These are phyloP conservation scores for Spathaspora boniae DNA, from an alignment of 805 yeast genomes.

Conservation along the genomic window DNA sequence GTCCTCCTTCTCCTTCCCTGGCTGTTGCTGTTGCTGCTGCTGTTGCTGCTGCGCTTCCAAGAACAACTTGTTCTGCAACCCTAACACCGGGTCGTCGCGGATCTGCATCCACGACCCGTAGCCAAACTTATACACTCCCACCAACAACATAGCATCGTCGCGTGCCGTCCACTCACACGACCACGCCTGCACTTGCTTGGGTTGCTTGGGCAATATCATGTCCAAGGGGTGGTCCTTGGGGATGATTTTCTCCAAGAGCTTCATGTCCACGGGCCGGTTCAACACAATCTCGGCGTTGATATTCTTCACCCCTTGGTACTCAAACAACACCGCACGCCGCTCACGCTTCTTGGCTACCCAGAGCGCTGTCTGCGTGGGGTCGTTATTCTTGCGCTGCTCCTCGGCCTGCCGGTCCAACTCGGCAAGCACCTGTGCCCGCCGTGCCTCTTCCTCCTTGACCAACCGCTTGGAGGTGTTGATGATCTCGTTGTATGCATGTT, in stretches of 20 bases:
- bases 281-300: constrained; percentile 86
- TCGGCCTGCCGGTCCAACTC: constrained; percentile 59
- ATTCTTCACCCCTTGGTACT: constrained; percentile 81
- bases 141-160: constrained; percentile 83
- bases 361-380: constrained; percentile 46
- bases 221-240: constrained; percentile 54
- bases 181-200: constrained; percentile 90
- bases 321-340: constrained; percentile 85
- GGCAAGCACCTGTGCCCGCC: constrained; percentile 52
- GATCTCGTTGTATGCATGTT: constrained; percentile 73
- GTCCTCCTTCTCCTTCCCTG: constrained; percentile 5
- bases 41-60: too few relatives aligned
- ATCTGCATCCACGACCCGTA: constrained; percentile 94
- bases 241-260: constrained; percentile 50
- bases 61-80: constrained; percentile 79
- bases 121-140: constrained; percentile 90
- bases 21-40: background rate
- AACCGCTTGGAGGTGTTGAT: constrained; percentile 56
- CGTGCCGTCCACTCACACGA: constrained; percentile 76
- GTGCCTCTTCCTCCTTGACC: constrained; percentile 61
- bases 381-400: constrained; percentile 42
- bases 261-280: constrained; percentile 83
- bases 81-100: constrained; percentile 91
- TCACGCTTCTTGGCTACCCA: constrained; percentile 72
- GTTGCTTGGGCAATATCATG: constrained; percentile 58